Evolutionary conservation across 2,329 filamentous ascomycete genomes (phyloP).

Genomic region (Hypoxylon rubiginosum): DNA sequence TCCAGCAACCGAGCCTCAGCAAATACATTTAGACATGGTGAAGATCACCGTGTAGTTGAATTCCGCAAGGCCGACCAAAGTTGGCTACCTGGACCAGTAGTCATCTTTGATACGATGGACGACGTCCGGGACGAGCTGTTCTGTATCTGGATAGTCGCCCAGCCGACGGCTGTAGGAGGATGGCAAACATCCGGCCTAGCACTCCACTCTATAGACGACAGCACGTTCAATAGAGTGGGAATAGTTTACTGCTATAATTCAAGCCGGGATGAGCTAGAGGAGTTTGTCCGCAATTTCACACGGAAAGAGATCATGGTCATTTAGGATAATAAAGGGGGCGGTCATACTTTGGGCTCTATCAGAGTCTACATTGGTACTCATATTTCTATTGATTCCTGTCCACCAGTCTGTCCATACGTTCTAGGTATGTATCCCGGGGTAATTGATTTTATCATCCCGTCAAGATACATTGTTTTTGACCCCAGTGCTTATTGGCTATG

Average conservation of each 20-base stretch:
- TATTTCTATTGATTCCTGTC: neutral
- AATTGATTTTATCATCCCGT: no score
- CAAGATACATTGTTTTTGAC: no score
- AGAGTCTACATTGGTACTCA: neutral
- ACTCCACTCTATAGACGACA: neutral
- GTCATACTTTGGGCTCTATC: no score
- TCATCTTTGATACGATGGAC: constrained; percentile 16
- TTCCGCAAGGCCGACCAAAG: neutral
- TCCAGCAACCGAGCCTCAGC: constrained; percentile 5
- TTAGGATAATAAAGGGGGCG: neutral
- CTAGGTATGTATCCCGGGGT: no score
- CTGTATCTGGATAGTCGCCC: constrained; percentile 15
- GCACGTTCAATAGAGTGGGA: constrained; percentile 8
- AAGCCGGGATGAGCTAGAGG: neutral
- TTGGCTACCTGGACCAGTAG: constrained; percentile 1
- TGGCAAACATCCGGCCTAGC: constrained; percentile 21
- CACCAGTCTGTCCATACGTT: neutral
- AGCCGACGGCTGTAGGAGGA: constrained; percentile 5
- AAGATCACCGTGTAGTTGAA: neutral
- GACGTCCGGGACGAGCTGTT: neutral
- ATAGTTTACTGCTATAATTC: constrained; percentile 3
- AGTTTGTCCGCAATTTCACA: constrained; percentile 1
- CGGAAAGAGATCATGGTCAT: constrained; percentile 1
- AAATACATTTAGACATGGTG: neutral
- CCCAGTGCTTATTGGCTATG: no score